These are phyloP conservation scores for Azolla pinnata DNA, from an alignment of 75 land plant species.

Conservation along the genomic window DNA sequence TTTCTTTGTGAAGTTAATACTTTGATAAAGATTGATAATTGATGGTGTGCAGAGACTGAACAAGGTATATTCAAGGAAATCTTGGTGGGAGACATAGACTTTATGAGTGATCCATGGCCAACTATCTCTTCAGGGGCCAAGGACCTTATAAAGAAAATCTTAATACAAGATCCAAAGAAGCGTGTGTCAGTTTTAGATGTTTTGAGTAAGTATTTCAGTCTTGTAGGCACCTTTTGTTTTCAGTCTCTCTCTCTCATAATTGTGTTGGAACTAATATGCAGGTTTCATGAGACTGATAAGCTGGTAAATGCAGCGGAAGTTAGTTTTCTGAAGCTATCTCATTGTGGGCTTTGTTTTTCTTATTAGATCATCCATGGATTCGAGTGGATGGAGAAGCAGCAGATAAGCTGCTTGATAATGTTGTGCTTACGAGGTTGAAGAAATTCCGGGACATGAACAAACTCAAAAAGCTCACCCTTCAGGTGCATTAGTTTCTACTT, in stretches of 20 bases:
- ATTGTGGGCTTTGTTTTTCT: too few relatives aligned
- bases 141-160: slow-evolving; percentile 46
- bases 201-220: slow-evolving; percentile 64
- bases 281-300: too few relatives aligned
- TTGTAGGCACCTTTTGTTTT: too few relatives aligned
- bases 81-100: slow-evolving; percentile 29
- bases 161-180: slow-evolving; percentile 28
- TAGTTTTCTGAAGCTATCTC: too few relatives aligned
- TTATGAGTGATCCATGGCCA: slow-evolving; percentile 51
- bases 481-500: neutral
- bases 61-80: slow-evolving; percentile 49
- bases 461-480: slow-evolving; percentile 10
- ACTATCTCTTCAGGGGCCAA: slow-evolving; percentile 39
- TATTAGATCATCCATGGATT: slow-evolving; percentile 14
- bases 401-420: slow-evolving; percentile 10
- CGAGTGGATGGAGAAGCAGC: slow-evolving; percentile 10
- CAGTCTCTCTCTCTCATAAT: too few relatives aligned
- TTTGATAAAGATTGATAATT: too few relatives aligned
- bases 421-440: slow-evolving; percentile 10
- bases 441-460: slow-evolving; percentile 13
- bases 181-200: slow-evolving; percentile 55
- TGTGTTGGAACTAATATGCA: too few relatives aligned
- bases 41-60: slow-evolving; percentile 43
- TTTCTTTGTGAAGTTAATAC: too few relatives aligned
- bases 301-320: too few relatives aligned